Evolutionary conservation across 1,284 basidiomycete genomes (phyloP).

Genomic region (Cutaneotrichosporon curvatum): DNA sequence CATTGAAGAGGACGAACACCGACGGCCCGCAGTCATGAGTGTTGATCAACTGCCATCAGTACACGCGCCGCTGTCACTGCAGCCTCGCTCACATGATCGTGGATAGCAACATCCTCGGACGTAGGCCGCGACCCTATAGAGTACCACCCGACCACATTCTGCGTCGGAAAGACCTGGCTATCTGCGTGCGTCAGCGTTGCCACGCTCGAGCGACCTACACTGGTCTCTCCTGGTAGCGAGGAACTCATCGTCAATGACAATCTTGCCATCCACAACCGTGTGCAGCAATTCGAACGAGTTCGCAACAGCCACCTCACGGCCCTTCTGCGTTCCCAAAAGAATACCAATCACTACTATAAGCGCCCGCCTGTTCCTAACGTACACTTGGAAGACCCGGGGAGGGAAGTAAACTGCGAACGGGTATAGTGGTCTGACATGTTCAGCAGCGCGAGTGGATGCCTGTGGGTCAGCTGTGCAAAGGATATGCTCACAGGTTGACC

Average conservation of each 20-base stretch:
- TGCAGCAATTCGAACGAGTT: conserved; percentile 86
- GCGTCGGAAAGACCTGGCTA: conserved; percentile 94
- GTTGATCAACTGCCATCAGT: conserved; percentile 53
- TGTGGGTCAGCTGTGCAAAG: conserved; percentile 37
- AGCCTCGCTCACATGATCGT: conserved; percentile 61
- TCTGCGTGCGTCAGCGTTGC: conserved; percentile 53
- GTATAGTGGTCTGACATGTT: conserved; percentile 95
- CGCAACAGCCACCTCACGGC: conserved; percentile 89
- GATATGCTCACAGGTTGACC: conserved; percentile 36
- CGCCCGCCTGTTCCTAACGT: not conserved
- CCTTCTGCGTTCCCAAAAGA: conserved; percentile 86
- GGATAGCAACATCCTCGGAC: conserved; percentile 65
- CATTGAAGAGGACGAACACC: conserved; percentile 50
- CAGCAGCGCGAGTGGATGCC: conserved; percentile 90
- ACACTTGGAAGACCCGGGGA: conserved; percentile 3
- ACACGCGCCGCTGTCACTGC: conserved; percentile 29
- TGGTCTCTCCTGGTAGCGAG: conserved; percentile 76
- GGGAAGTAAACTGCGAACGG: conserved; percentile 51
- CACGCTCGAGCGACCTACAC: conserved; percentile 55
- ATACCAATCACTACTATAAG: conserved; percentile 70
- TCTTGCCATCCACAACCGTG: conserved; percentile 11
- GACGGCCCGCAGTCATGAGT: conserved; percentile 43
- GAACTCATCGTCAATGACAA: conserved; percentile 65
- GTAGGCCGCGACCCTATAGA: conserved; percentile 69
- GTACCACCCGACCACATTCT: conserved; percentile 97